These are phyloP conservation scores for Blastobotrys elegans DNA, from an alignment of 1,139 yeast species.

Conservation along the genomic window DNA sequence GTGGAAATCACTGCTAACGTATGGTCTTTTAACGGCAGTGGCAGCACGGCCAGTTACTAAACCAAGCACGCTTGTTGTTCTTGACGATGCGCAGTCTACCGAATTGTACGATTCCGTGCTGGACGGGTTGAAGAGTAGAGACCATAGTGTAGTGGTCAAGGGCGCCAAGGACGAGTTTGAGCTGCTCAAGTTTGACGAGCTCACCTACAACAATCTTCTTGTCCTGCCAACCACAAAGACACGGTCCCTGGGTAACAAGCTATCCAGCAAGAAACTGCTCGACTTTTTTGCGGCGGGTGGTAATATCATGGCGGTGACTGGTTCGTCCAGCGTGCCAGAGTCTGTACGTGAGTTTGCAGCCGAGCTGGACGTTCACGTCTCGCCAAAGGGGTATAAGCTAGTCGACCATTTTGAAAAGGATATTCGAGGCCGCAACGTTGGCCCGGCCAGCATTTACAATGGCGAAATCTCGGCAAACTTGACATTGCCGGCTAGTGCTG, in stretches of 20 bases:
- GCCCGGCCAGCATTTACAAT: background rate
- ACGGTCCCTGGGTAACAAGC: slow-evolving; percentile 39
- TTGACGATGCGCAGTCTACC: slow-evolving; percentile 23
- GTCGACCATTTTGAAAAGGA: slow-evolving; percentile 56
- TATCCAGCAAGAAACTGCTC: slow-evolving; percentile 42
- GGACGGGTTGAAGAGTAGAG: slow-evolving; percentile 30
- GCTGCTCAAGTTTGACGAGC: slow-evolving; percentile 41
- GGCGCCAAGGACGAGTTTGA: slow-evolving; percentile 32
- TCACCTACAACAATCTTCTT: slow-evolving; percentile 49
- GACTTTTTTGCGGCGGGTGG: slow-evolving; percentile 66
- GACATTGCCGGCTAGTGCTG: slow-evolving; percentile 41
- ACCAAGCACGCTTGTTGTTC: slow-evolving; percentile 25
- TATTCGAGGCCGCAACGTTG: slow-evolving; percentile 18
- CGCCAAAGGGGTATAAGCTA: slow-evolving; percentile 67
- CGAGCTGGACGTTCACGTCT: slow-evolving; percentile 78
- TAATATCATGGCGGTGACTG: slow-evolving; percentile 60
- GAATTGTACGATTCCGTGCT: slow-evolving; percentile 33
- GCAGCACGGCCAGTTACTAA: slow-evolving; percentile 21
- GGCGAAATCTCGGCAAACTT: background rate
- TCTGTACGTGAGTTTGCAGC: slow-evolving; percentile 62
- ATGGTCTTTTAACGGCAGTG: slow-evolving; percentile 12
- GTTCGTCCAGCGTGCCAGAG: slow-evolving; percentile 60
- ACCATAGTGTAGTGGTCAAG: slow-evolving; percentile 30
- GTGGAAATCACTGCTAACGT: slow-evolving; percentile 5
- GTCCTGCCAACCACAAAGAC: slow-evolving; percentile 44